phyloP scores from a whole-genome alignment of 2,329 filamentous ascomycete genomes.

The Ophiosphaerella narmari region DNA sequence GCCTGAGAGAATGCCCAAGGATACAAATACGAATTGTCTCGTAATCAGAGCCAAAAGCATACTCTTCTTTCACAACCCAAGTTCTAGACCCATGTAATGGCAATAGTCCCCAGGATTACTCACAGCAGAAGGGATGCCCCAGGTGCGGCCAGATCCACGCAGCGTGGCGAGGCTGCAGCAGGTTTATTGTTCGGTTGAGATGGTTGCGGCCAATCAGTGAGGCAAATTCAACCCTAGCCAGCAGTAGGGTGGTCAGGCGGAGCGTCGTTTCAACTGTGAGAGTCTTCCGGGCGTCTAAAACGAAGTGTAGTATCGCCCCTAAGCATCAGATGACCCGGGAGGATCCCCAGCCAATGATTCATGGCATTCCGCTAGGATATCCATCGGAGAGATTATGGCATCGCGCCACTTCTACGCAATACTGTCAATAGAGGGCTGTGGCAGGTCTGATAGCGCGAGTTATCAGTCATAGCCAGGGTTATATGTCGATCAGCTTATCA shows the following conservation, averaged over 20 bases:
- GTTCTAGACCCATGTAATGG: slow-evolving; percentile 2
- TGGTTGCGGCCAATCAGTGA: slow-evolving; percentile 29
- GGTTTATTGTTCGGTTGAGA: slow-evolving; percentile 19
- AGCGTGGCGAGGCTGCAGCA: slow-evolving; percentile 33
- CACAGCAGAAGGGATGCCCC: slow-evolving; percentile 9
- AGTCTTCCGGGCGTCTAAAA: slow-evolving; percentile 22
- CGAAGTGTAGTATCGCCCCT: slow-evolving; percentile 24
- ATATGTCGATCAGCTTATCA: background rate
- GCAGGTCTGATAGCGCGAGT: background rate
- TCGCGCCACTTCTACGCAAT: background rate
- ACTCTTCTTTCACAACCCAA: background rate
- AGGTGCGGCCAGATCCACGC: slow-evolving; percentile 11
- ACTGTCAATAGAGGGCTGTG: background rate
- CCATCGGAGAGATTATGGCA: background rate
- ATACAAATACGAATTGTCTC: background rate
- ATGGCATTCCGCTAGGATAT: slow-evolving; percentile 4
- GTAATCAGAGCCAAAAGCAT: background rate
- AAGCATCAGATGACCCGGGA: slow-evolving; percentile 37
- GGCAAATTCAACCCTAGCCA: slow-evolving; percentile 8
- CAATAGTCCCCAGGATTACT: slow-evolving; percentile 3
- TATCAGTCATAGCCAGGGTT: background rate
- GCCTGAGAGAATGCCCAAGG: background rate
- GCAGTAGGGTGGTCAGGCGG: slow-evolving; percentile 32
- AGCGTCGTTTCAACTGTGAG: slow-evolving; percentile 14
- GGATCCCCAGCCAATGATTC: slow-evolving; percentile 17